Conservation (phyloP, 768 basidiomycete genomes). For the Suillus weaverae region DNA sequence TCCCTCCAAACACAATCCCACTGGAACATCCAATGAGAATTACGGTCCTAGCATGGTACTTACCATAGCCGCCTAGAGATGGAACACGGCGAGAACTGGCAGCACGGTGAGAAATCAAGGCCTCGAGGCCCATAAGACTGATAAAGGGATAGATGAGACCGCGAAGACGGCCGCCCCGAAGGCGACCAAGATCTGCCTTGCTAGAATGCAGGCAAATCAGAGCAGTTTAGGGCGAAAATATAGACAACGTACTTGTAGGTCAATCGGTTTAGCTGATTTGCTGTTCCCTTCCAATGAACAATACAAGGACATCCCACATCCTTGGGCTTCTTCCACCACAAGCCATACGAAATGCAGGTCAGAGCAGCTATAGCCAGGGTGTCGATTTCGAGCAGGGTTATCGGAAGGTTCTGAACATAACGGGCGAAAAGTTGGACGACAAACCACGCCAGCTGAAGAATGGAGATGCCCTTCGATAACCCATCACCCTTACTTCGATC, state of each 20-base stretch:
- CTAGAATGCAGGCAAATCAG: background rate
- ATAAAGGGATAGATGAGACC: background rate
- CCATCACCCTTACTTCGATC: conserved; percentile 35
- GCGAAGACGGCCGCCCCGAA: no score
- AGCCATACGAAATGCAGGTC: conserved; percentile 30
- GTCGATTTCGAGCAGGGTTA: conserved; percentile 38
- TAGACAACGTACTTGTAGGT: background rate
- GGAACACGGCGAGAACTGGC: background rate
- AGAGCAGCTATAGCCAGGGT: conserved; percentile 36
- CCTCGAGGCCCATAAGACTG: background rate
- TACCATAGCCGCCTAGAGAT: background rate
- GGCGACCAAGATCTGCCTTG: background rate
- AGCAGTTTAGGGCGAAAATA: background rate
- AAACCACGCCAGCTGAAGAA: conserved; percentile 39
- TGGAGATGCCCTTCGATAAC: conserved; percentile 35
- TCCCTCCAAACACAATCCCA: conserved; percentile 24
- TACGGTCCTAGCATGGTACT: background rate
- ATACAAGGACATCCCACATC: conserved; percentile 26
- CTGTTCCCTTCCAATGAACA: background rate
- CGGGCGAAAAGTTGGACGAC: conserved; percentile 31
- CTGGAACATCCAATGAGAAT: background rate
- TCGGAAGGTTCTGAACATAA: conserved; percentile 20
- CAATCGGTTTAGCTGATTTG: background rate
- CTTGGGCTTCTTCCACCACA: conserved; percentile 44
- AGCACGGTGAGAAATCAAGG: background rate